phyloP scores from a whole-genome alignment of 2,329 filamentous ascomycete species.

The Bipolaris bicolor region DNA sequence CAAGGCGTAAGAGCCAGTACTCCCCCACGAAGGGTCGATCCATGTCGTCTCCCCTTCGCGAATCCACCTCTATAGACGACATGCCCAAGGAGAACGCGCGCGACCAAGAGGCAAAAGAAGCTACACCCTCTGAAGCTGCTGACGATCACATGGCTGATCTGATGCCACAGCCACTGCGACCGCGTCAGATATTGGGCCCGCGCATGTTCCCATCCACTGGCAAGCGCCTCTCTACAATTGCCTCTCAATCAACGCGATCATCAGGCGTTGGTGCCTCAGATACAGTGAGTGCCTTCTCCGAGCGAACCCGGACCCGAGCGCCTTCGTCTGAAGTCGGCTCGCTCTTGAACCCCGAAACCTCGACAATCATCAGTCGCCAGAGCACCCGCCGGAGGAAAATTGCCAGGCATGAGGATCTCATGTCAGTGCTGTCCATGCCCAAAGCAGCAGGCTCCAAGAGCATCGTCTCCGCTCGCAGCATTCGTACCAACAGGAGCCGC shows the following conservation, averaged over 20 bases:
- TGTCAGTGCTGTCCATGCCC: conserved; percentile 85
- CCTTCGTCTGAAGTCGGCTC: conserved; percentile 40
- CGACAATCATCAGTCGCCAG: conserved; percentile 53
- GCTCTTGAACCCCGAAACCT: conserved; percentile 40
- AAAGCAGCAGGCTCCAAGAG: conserved; percentile 67
- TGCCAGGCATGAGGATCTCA: conserved; percentile 90
- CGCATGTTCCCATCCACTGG: conserved; percentile 60
- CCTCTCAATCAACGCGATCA: conserved; percentile 50
- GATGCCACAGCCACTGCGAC: conserved; percentile 39
- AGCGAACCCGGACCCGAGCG: conserved; percentile 24
- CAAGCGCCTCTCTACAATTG: conserved; percentile 64
- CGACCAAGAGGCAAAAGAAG: conserved; percentile 38
- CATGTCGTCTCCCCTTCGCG: conserved; percentile 39
- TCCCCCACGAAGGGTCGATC: conserved; percentile 51
- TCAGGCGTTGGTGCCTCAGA: conserved; percentile 20
- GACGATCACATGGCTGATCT: conserved; percentile 40
- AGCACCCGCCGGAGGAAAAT: conserved; percentile 66
- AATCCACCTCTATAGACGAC: conserved; percentile 34
- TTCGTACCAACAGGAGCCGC: conserved; percentile 73
- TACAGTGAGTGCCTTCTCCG: conserved; percentile 23
- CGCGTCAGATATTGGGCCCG: conserved; percentile 49
- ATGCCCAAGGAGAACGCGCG: conserved; percentile 23
- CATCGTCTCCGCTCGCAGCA: conserved; percentile 76
- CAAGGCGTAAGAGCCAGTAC: conserved; percentile 44
- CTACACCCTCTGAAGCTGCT: conserved; percentile 46